These are phyloP conservation scores for Prototheca cutis DNA, from an alignment of 163 green algal species.

Conservation along the genomic window DNA sequence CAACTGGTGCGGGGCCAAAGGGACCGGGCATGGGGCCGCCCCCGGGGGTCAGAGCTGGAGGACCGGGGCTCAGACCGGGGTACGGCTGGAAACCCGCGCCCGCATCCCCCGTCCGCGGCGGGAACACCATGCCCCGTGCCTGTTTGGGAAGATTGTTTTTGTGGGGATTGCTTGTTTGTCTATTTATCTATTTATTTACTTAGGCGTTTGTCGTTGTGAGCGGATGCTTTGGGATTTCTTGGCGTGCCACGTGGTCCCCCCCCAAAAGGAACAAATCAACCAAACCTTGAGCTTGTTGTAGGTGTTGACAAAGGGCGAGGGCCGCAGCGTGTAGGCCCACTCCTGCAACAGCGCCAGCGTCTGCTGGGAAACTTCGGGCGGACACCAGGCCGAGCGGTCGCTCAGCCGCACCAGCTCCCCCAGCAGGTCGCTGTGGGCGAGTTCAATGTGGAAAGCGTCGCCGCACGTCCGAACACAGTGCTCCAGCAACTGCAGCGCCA, in stretches of 20 bases:
- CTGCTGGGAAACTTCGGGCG: slow-evolving; percentile 9
- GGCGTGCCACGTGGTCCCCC: too few relatives aligned
- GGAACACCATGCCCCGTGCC: slow-evolving; percentile 7
- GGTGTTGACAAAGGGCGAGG: slow-evolving; percentile 1
- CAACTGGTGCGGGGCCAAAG: too few relatives aligned
- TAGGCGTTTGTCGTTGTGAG: too few relatives aligned
- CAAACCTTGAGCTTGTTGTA: slow-evolving; percentile 19
- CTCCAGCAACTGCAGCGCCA: slow-evolving; percentile 12
- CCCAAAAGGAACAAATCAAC: too few relatives aligned
- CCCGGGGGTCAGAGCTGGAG: too few relatives aligned
- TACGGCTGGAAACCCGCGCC: slow-evolving; percentile 12
- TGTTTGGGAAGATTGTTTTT: too few relatives aligned
- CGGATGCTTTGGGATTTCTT: too few relatives aligned
- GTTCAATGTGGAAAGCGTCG: slow-evolving; percentile 19
- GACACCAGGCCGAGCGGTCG: slow-evolving; percentile 11
- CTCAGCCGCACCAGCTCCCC: slow-evolving; percentile 11
- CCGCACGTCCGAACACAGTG: slow-evolving; percentile 14
- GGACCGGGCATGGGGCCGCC: too few relatives aligned
- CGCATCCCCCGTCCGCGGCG: not conserved
- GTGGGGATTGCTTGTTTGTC: too few relatives aligned
- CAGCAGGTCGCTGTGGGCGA: slow-evolving; percentile 16
- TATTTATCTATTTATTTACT: too few relatives aligned
- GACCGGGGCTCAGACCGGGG: slow-evolving; percentile 7
- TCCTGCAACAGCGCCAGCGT: slow-evolving; percentile 21
- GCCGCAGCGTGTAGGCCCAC: slow-evolving; percentile 17